Base-by-base conservation (phyloP, 805 yeast species). In the Candida ponderosae region DNA sequence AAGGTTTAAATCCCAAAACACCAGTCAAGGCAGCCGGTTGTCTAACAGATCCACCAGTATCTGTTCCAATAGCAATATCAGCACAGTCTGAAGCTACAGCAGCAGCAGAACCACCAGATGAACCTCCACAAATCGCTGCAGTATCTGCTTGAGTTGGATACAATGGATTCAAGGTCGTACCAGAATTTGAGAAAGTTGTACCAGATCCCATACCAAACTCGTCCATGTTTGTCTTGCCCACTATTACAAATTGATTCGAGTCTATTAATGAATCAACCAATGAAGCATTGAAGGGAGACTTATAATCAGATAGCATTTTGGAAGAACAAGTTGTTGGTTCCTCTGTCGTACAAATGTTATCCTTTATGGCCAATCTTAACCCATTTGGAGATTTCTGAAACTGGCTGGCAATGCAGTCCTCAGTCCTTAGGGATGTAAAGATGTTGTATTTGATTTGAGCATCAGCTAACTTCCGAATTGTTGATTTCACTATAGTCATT, bases 191-290 rank as follows among this genome's bases (percentile, higher is more conserved):
- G 46, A 74, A 67, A 3, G 75, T 62, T 13, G 76, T 80, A 1
- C 79, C 70, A 11, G 85, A 79, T 10, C 98, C 99, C 98, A 93
- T 93, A 3, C 96, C 99, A 63, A 93, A 93, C 61, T 93, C 97
- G 61, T 93, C 99, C 74, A 93, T 66, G 48, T 90, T 93, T 3
- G 94, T 72, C 57, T 90, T 93, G 0, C 96, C 98, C 1, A 79
- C 63, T 6, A 78, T 52, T 1, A 62, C 45, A 0, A 52, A 43
- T 14, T 73, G 70, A 0, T 88, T 86, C 2, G 67, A 64, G 0
- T 60, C 48, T 8, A 68, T 56, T n/a, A 93, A 56, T 4, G 76
- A 61, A 2, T 57, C 46, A 0, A 76, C 76, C 3, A 80, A 83
- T 0, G 96, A 85, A 11, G 97, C 83, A 43, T 83, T 77, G 53